These are phyloP conservation scores for Kokia cookei DNA, from an alignment of 441 rosid species.

Conservation along the genomic window DNA sequence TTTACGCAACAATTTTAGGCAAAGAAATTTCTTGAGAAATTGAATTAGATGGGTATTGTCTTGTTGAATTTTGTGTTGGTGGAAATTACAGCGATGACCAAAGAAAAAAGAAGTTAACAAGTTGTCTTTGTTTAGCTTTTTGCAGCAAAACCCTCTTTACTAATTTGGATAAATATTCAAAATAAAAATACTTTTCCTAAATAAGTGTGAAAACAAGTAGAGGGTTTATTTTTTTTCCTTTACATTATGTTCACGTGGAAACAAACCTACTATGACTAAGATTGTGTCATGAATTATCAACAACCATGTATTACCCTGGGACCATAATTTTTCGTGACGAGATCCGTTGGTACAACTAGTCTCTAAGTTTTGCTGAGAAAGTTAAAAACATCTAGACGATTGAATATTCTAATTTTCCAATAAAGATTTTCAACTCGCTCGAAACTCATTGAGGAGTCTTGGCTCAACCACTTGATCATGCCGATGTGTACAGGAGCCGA, in stretches of 20 bases:
- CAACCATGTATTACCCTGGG: not conserved
- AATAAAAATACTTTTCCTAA: no score
- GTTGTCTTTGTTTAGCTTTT: no score
- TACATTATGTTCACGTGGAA: not conserved
- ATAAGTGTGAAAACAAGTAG: not conserved
- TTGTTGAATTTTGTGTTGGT: no score
- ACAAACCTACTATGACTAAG: not conserved
- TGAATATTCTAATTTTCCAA: conserved; percentile 4
- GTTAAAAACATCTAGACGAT: conserved; percentile 9
- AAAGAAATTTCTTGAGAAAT: no score
- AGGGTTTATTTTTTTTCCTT: not conserved
- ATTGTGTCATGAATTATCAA: not conserved
- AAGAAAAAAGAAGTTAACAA: no score
- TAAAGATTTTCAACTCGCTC: conserved; percentile 7
- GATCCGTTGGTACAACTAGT: not conserved
- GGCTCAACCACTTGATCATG: conserved; percentile 24
- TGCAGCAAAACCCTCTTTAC: no score
- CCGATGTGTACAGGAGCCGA: conserved; percentile 11
- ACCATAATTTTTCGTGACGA: not conserved
- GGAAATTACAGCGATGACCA: no score
- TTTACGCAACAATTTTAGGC: no score
- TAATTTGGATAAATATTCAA: no score
- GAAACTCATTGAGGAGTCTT: not conserved
- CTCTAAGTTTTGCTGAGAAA: not conserved
- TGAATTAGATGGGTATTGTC: no score